A percentile compares a stretch with the other conserved stretches of the same genome.
Conservation (phyloP, 1,284 basidiomycete species). For the Cryptococcus sp. region DNA sequence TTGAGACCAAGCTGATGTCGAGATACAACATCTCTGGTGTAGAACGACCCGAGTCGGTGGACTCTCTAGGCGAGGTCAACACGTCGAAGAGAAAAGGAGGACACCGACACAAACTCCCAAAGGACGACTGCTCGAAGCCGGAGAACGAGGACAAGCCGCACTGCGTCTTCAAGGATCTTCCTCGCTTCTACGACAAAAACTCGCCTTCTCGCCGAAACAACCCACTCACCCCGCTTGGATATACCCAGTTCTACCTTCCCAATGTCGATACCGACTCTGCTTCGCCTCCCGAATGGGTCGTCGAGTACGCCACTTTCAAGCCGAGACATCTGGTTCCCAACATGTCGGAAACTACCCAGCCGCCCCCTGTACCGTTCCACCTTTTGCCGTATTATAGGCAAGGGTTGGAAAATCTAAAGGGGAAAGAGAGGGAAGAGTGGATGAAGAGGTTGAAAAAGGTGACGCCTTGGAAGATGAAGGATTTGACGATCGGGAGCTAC, state of each 20-base stretch:
- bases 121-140: slow-evolving; percentile 34
- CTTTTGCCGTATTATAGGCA: slow-evolving; percentile 55
- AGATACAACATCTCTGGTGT: slow-evolving; percentile 60
- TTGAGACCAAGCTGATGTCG: background rate
- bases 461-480: slow-evolving; percentile 63
- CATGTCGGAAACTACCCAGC: slow-evolving; percentile 21
- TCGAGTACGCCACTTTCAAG: slow-evolving; percentile 72
- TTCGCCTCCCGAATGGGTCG: slow-evolving; percentile 59
- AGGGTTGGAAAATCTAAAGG: slow-evolving; percentile 5
- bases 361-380: slow-evolving; percentile 57
- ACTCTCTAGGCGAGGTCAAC: slow-evolving; percentile 7
- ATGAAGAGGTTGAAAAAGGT: slow-evolving; percentile 51
- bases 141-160: slow-evolving; percentile 46
- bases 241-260: slow-evolving; percentile 67
- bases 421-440: slow-evolving; percentile 15
- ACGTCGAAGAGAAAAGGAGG: slow-evolving; percentile 24
- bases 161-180: slow-evolving; percentile 40
- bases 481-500: slow-evolving; percentile 75
- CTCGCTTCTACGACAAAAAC: slow-evolving; percentile 37
- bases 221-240: slow-evolving; percentile 37
- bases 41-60: slow-evolving; percentile 17
- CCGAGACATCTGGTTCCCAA: slow-evolving; percentile 46
- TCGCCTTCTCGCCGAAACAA: slow-evolving; percentile 38
- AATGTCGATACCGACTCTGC: slow-evolving; percentile 57
- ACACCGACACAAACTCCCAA: slow-evolving; percentile 32